Evolutionary conservation across 2,329 filamentous ascomycete genomes (phyloP), one percentile per base, ranked within the genome.

Genomic region (Penicillium sumatraense): DNA sequence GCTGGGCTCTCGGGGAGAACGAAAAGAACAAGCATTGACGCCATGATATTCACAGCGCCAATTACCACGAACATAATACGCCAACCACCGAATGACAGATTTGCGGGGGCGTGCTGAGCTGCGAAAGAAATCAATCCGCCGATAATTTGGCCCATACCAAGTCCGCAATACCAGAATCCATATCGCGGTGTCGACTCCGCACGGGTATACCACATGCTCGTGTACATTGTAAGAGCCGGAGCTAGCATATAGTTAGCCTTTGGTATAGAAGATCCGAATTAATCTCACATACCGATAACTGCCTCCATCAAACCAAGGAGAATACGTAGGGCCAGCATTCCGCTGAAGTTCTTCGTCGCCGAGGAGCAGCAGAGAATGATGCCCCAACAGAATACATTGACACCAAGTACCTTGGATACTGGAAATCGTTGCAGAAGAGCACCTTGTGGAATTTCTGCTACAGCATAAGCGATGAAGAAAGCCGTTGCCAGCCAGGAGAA

Each of bases 401-500:
- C 62, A 8, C 80, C 85, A 2, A 89, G 77, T 70, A 83, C 86
- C 65, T 87, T 88, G 8, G 80, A 82, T 1, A 83, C 80, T 6
- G 86, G 85, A 6, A 87, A 75, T 41, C 78, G 79, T 55, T 89
- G 85, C 14, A 89, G 78, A 18, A 88, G 77, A 58, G 81, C 82
- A 83, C 83, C 82, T 54, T 86, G 85, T 9, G 84, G 84, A 2
- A 87, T 72, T 67, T 87, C 85, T 26, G 83, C 84, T 56, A 82
- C 75, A 1, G 85, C 71, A 51, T 85, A 81, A 3, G 83, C 85
- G 38, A 88, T 84, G 62, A 86, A 89, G 62, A 88, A 83, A 24
- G 83, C 81, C 0, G 84, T 86, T 2, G 84, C 84, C 16, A 85
- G 70, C 69, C 85, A 85, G 45, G 82, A 83, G 67, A 88, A 88